Evolutionary conservation across 495 filamentous ascomycete genomes (phyloP).

Genomic region (Podospora australis): DNA sequence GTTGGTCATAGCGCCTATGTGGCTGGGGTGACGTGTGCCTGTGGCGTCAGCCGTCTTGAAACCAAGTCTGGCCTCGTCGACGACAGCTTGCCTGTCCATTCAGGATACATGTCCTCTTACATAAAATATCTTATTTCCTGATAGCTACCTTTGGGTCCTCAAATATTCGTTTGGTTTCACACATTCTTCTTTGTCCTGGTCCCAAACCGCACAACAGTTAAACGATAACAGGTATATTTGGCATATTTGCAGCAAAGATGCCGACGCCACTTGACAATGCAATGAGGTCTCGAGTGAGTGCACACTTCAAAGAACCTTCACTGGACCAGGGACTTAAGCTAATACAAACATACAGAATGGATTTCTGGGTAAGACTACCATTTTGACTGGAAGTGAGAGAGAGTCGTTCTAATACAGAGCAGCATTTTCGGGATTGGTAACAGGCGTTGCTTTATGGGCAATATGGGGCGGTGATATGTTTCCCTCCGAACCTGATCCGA

Average conservation of each 20-base stretch:
- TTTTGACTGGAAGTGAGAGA: no score
- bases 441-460: constrained; percentile 72
- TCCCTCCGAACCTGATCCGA: constrained; percentile 64
- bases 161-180: neutral
- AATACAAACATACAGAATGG: constrained; percentile 30
- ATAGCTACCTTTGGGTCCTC: neutral
- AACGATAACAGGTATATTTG: no score
- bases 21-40: constrained; percentile 16
- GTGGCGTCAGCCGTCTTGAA: constrained; percentile 12
- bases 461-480: constrained; percentile 83
- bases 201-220: no score
- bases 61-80: neutral
- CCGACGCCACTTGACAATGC: constrained; percentile 72
- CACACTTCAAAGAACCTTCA: neutral
- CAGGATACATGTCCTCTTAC: neutral
- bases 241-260: constrained; percentile 41
- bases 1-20: constrained; percentile 12
- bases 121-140: neutral
- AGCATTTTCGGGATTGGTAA: constrained; percentile 78
- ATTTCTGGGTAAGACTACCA: constrained; percentile 49
- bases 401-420: neutral
- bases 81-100: neutral
- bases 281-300: constrained; percentile 67
- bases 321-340: constrained; percentile 8
- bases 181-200: neutral